phyloP scores from a whole-genome alignment of 2,329 filamentous ascomycete species.

The Aspergillus ruber region DNA sequence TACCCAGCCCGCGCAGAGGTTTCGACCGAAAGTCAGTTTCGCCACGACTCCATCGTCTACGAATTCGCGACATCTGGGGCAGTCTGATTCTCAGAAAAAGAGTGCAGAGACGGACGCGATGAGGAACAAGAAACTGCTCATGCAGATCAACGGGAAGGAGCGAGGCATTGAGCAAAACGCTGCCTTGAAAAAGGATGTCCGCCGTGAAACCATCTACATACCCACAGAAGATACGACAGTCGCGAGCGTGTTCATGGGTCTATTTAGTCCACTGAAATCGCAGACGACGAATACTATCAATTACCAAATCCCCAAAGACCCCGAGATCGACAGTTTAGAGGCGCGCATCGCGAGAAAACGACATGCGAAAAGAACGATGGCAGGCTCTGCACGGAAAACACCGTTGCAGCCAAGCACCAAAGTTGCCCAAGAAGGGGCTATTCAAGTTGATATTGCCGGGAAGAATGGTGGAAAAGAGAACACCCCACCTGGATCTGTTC shows the following conservation, averaged over 20 bases:
- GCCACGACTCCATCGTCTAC: conserved; percentile 14
- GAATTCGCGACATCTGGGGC: conserved; percentile 6
- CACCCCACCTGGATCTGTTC: conserved; percentile 44
- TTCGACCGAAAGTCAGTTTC: conserved; percentile 29
- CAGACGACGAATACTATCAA: conserved; percentile 4
- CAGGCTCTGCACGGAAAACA: conserved; percentile 26
- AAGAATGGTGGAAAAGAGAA: conserved; percentile 58
- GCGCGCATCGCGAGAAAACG: conserved; percentile 28
- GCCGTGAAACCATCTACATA: conserved; percentile 37
- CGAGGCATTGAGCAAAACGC: conserved; percentile 8
- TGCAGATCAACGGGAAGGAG: conserved; percentile 7
- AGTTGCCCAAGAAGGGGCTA: conserved; percentile 35
- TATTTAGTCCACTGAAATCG: conserved; percentile 37
- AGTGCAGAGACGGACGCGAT: conserved; percentile 5
- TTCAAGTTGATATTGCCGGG: conserved; percentile 44
- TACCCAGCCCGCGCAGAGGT: conserved; percentile 35
- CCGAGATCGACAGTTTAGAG: conserved; percentile 27
- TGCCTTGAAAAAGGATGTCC: conserved; percentile 24
- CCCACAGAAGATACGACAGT: conserved; percentile 37
- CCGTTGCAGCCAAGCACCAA: conserved; percentile 43
- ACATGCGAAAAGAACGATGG: conserved; percentile 17
- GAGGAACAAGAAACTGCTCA: conserved; percentile 12
- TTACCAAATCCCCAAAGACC: conserved; percentile 9
- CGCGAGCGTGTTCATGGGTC: conserved; percentile 38
- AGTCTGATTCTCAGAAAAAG: conserved; percentile 4